Conservation (phyloP, 176 grass and related monocot genomes). For the Hyparrhenia diplandra region DNA sequence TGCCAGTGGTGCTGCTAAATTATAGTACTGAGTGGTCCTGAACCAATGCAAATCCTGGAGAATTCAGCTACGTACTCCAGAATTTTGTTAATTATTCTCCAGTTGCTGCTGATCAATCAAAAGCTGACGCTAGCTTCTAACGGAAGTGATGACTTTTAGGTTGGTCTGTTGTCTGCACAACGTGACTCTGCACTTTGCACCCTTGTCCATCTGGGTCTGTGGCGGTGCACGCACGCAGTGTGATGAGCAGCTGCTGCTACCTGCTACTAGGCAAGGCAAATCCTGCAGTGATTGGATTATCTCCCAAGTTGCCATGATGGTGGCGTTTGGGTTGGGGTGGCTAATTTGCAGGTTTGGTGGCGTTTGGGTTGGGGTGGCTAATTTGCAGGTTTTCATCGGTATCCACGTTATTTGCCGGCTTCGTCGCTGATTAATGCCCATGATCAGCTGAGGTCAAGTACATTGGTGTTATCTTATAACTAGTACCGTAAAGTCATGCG, state of each 20-base stretch:
- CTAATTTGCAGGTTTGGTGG: background rate
- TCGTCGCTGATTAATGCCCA: conserved; percentile 8
- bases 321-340: background rate
- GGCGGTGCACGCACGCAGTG: conserved; percentile 8
- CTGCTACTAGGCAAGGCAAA: conserved; percentile 29
- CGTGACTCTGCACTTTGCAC: background rate
- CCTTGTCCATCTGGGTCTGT: conserved; percentile 9
- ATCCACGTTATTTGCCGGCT: background rate
- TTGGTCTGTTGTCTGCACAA: conserved; percentile 10
- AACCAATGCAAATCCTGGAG: background rate
- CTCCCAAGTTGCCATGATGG: background rate
- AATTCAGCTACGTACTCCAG: background rate
- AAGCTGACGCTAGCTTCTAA: background rate
- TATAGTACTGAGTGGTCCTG: too few relatives aligned
- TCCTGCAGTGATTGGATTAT: conserved; percentile 34
- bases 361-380: background rate
- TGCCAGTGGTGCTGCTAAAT: background rate
- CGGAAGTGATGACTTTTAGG: conserved; percentile 8
- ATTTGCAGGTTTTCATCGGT: background rate
- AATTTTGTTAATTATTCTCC: too few relatives aligned
- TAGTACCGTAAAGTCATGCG: too few relatives aligned
- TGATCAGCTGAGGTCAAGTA: too few relatives aligned
- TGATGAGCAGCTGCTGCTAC: background rate
- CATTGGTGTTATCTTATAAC: too few relatives aligned
- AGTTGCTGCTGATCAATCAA: background rate